These are phyloP conservation scores for Yarrowia galli DNA, from an alignment of 1,139 yeast species.

Conservation along the genomic window DNA sequence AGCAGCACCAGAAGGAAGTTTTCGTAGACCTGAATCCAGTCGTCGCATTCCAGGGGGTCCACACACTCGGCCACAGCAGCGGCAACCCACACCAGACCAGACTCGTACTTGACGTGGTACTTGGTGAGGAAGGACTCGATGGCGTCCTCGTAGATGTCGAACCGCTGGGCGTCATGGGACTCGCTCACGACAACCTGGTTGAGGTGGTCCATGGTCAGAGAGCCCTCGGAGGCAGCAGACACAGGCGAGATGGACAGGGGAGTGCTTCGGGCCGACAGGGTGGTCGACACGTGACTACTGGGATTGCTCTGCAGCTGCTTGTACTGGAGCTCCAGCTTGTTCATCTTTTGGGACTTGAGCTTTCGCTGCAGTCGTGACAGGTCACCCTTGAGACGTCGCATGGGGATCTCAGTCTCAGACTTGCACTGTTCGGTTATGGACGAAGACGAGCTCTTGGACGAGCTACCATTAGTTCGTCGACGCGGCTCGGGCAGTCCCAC, in stretches of 20 bases:
- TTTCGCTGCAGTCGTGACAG: constrained; percentile 47
- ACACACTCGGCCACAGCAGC: constrained; percentile 89
- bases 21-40: constrained; percentile 65
- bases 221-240: constrained; percentile 36
- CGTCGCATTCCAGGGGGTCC: constrained; percentile 58
- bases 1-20: constrained; percentile 75
- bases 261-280: constrained; percentile 41
- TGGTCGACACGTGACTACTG: constrained; percentile 39
- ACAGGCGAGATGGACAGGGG: constrained; percentile 42
- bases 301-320: constrained; percentile 37
- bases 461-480: constrained; percentile 41
- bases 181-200: constrained; percentile 35
- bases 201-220: constrained; percentile 37
- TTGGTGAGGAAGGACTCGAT: constrained; percentile 69
- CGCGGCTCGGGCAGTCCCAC: constrained; percentile 61
- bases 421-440: constrained; percentile 20
- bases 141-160: constrained; percentile 65
- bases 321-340: constrained; percentile 32
- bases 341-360: constrained; percentile 37
- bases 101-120: constrained; percentile 88
- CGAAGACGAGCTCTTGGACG: constrained; percentile 23
- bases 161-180: constrained; percentile 45
- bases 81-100: constrained; percentile 87
- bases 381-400: constrained; percentile 49
- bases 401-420: constrained; percentile 44